These are phyloP conservation scores for Blastobotrys peoriensis DNA, from an alignment of 805 yeast species.

Conservation along the genomic window DNA sequence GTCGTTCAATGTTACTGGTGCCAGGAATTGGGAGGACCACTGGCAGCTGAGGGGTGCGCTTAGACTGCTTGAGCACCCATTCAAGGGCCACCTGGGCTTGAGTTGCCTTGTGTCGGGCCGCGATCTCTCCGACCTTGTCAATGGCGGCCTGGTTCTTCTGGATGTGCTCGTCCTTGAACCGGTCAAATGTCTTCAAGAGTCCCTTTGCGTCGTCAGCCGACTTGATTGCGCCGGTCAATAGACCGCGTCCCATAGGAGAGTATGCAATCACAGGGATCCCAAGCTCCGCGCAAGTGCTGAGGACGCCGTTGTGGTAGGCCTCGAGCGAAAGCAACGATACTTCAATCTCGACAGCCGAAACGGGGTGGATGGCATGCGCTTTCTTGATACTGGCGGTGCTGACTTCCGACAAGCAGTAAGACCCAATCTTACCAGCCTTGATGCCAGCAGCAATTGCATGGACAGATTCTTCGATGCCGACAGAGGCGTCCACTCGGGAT, in stretches of 20 bases:
- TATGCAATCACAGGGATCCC: conserved; percentile 69
- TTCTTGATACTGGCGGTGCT: conserved; percentile 52
- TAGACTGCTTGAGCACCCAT: conserved; percentile 47
- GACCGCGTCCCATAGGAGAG: conserved; percentile 79
- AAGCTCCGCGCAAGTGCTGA: conserved; percentile 49
- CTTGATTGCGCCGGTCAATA: conserved; percentile 58
- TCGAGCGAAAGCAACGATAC: conserved; percentile 66
- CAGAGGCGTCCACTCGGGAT: conserved; percentile 59
- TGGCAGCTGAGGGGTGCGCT: conserved; percentile 35
- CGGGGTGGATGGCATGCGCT: conserved; percentile 50
- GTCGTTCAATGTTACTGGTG: conserved; percentile 53
- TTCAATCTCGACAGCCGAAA: conserved; percentile 72
- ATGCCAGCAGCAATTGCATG: conserved; percentile 51
- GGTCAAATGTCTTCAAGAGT: conserved; percentile 34
- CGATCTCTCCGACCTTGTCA: conserved; percentile 43
- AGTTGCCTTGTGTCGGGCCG: conserved; percentile 41
- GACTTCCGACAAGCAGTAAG: conserved; percentile 71
- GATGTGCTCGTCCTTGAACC: conserved; percentile 55
- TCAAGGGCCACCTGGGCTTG: conserved; percentile 68
- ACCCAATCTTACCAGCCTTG: conserved; percentile 59
- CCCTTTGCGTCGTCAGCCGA: conserved; percentile 32
- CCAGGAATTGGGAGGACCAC: conserved; percentile 76
- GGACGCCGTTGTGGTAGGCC: conserved; percentile 55
- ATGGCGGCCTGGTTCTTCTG: conserved; percentile 47
- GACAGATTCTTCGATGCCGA: conserved; percentile 55